phyloP scores from a whole-genome alignment of 352 stramenopile species.

The Pythium periplocum region DNA sequence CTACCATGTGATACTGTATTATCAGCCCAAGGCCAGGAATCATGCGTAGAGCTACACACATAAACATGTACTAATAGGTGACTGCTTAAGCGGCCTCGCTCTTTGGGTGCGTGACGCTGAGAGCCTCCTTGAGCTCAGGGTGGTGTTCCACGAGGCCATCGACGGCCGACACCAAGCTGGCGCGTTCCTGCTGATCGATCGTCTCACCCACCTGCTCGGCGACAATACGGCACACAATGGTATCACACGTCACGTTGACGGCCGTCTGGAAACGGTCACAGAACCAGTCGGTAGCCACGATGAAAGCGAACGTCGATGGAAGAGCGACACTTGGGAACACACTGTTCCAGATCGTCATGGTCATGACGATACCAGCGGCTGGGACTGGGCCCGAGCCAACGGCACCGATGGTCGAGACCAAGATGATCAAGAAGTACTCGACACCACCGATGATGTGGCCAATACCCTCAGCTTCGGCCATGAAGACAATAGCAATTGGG shows the following conservation, averaged over 20 bases:
- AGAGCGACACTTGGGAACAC: conserved; percentile 28
- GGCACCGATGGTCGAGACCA: conserved; percentile 25
- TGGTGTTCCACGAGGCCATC: too few relatives aligned
- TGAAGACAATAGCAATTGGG: conserved; percentile 33
- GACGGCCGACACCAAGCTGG: too few relatives aligned
- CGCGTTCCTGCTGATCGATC: conserved; percentile 1
- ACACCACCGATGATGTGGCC: conserved; percentile 20
- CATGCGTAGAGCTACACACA: too few relatives aligned
- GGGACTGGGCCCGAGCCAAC: conserved; percentile 29
- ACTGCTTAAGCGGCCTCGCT: too few relatives aligned
- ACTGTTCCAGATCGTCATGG: conserved; percentile 33
- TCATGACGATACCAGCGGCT: conserved; percentile 27
- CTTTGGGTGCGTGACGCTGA: too few relatives aligned
- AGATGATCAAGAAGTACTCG: conserved; percentile 27
- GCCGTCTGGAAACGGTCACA: conserved; percentile 49
- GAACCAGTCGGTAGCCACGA: conserved; percentile 59
- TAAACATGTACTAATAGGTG: too few relatives aligned
- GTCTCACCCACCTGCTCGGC: conserved; percentile 27
- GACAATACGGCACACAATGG: conserved; percentile 51
- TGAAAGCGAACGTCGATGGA: conserved; percentile 42
- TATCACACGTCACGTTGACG: conserved; percentile 60
- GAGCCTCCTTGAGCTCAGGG: too few relatives aligned
- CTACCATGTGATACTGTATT: too few relatives aligned
- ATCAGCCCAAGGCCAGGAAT: too few relatives aligned
- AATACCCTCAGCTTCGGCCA: conserved; percentile 22